Percentiles rank a stretch among this genome's conserved stretches.
Evolutionary conservation across 2,329 filamentous ascomycete genomes (phyloP).

Genomic region (Cytospora mali): DNA sequence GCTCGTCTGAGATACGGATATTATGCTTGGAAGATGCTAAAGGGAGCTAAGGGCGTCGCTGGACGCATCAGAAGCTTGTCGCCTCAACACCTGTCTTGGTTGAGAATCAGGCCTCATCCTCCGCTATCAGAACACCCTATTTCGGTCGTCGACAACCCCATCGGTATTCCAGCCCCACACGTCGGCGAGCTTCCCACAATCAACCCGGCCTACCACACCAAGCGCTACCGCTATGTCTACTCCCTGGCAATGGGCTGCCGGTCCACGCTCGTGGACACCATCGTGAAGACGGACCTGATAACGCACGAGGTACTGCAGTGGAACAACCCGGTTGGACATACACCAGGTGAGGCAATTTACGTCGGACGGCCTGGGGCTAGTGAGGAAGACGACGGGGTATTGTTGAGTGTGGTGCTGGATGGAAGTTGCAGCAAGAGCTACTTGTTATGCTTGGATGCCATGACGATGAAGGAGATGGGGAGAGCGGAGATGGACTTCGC

Average conservation of each 20-base stretch:
- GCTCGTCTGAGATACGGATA: neutral
- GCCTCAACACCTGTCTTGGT: neutral
- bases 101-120: neutral
- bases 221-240: constrained; percentile 63
- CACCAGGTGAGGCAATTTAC: constrained; percentile 71
- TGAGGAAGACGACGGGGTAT: constrained; percentile 38
- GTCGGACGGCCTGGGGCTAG: constrained; percentile 52
- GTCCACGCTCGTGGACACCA: constrained; percentile 62
- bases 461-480: constrained; percentile 63
- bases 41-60: neutral
- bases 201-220: constrained; percentile 58
- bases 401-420: constrained; percentile 62
- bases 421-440: constrained; percentile 62
- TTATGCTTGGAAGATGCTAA: neutral
- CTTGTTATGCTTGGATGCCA: constrained; percentile 65
- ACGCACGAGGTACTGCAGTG: constrained; percentile 58
- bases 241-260: constrained; percentile 57
- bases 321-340: constrained; percentile 60
- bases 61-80: neutral
- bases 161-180: constrained; percentile 55
- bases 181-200: constrained; percentile 67
- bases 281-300: constrained; percentile 66
- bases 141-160: constrained; percentile 12
- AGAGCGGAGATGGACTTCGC: constrained; percentile 64
- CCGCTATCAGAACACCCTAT: neutral